Base-by-base conservation (phyloP, 179 eudicot species). In the Silene coronaria region DNA sequence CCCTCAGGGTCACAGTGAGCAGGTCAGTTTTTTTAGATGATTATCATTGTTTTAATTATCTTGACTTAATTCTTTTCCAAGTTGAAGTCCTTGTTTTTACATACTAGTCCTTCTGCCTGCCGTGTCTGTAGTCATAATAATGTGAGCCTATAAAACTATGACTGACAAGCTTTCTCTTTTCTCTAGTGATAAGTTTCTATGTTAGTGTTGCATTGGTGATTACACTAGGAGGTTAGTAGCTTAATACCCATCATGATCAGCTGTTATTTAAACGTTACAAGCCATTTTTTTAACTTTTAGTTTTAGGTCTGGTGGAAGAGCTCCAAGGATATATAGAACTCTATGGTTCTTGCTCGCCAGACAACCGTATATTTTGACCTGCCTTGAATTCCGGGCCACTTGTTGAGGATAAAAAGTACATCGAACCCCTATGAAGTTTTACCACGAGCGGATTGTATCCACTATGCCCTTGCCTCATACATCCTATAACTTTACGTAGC, bases 1-100 rank as follows among this genome's bases (percentile, higher is more conserved):
- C 77, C 93, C 93, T 64, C 96, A 91, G 77, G 96, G 96, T 51
- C 93, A 91, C 70, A 91, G 96, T 80, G 96, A 91, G 83, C 96
- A 91, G 96, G 96, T 88, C 59, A 80, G 84, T 79, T 71, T 32
- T 53, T 67, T 58, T 67, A 45, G 70, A 58, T 67, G 64, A 58
- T 72, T 65, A 58, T 42, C 36, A n/a, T 22, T 58, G 58, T 26
- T 66, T 32, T 10, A 28, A 13, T 32, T 21, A 27, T 62, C 73
- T 77, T 21, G 34, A 13, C 34, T 69, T 71, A 17, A 23, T 34
- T 70, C 13, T 24, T 24, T 48, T 51, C 55, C 27, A 42, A 11
- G 24, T 17, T n/a, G 16, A 36, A 34, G 6, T 12, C 38, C 38
- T 26, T 64, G 19, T 64, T 14, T 45, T 30, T 30, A 64, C 11